phyloP scores from a whole-genome alignment of 257 asterid genomes.

The Thymus mandschuricus region DNA sequence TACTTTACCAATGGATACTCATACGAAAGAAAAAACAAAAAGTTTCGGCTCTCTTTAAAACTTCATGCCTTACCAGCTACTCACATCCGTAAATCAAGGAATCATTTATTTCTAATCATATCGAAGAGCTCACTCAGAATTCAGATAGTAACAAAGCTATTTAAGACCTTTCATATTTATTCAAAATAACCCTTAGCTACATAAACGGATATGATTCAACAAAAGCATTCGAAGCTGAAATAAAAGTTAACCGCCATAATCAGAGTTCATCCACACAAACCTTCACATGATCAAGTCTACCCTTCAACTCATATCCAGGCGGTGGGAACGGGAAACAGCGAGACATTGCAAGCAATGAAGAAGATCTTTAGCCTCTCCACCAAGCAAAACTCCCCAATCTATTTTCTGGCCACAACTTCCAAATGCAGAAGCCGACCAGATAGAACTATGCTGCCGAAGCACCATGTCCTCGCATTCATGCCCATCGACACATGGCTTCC shows the following conservation, averaged over 20 bases:
- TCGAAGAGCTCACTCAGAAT: neutral
- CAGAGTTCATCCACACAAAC: neutral
- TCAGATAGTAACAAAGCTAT: neutral
- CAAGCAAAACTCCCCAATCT: constrained; percentile 37
- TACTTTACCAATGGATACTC: neutral
- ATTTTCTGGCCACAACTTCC: constrained; percentile 48
- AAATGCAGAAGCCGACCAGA: constrained; percentile 56
- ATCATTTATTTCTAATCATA: neutral
- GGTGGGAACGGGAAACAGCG: constrained; percentile 65
- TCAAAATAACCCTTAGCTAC: neutral
- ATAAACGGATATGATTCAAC: neutral
- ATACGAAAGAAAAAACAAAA: neutral
- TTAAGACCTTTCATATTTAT: neutral
- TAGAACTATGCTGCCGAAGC: constrained; percentile 46
- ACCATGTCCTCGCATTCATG: constrained; percentile 64
- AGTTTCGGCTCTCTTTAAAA: neutral
- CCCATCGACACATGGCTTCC: constrained; percentile 35
- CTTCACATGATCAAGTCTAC: constrained; percentile 33
- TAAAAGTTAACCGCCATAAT: neutral
- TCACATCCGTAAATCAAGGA: neutral
- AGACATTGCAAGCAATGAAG: constrained; percentile 47
- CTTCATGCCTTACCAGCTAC: neutral
- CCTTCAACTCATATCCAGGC: constrained; percentile 53
- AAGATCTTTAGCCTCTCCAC: constrained; percentile 37
- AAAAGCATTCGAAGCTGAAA: constrained; percentile 1